Base-by-base conservation (phyloP, 768 basidiomycete species). In the Daedaleopsis nitida region DNA sequence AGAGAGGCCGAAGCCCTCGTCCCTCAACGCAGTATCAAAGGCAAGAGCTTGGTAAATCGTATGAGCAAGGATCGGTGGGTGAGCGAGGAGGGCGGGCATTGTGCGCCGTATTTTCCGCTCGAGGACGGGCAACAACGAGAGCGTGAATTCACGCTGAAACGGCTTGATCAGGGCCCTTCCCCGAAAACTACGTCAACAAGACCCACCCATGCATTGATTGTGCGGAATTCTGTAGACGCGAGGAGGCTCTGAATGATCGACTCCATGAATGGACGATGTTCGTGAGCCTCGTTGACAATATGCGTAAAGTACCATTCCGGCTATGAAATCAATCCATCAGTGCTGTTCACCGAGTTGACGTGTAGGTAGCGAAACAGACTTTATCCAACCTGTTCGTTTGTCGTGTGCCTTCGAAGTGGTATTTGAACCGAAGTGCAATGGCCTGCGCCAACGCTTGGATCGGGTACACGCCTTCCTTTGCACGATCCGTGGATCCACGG, bases 291-390 rank as follows among this genome's bases (percentile, higher is more conserved):
- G 70, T 98, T 96, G 51, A 92, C 80, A 23, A 98, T 79, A 72
- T 98, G 92, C 2, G 94, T 89, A 71, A 98, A 92, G 69, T 93
- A 98, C 93, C 96, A 98, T 73, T 98, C 97, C 1, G 97, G 96
- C 94, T 96, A 69, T 24, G 11, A 5, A 12, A 10, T 17, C 39
- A 12, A 17, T 12, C 2, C 39, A 17, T 42, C 13, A 42, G 39
- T 17, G 17, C 27, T 42, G 39, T 12, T 13, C 39, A 10, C 39
- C 39, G 17, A 5, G 3, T 17, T 3, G 11, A 42, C 17, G 39
- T 27, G 10, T 37, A 35, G 17, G 45, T 9, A 13, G 21, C 21
- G 5, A 9, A 39, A 58, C 55, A 1, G 54, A 91, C 95, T 85
- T 98, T 98, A 76, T 98, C 96, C 11, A 94, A 73, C 54, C 92